These are phyloP conservation scores for Lepidium campestre DNA, from an alignment of 441 rosid genomes.

Conservation along the genomic window DNA sequence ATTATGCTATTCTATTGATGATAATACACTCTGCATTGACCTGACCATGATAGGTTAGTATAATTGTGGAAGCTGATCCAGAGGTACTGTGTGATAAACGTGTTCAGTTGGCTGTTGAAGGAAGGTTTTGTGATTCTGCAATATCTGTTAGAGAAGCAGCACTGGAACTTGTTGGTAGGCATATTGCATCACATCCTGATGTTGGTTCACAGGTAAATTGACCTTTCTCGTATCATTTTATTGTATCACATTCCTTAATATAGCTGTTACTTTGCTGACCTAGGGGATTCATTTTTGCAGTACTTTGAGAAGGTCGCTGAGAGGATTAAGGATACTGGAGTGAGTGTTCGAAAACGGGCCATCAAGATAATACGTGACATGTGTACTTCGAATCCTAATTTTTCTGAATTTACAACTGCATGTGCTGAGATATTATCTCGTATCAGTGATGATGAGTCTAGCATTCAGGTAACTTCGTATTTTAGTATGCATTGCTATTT, in stretches of 20 bases:
- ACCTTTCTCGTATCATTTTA: slow-evolving; percentile 6
- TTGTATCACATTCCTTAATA: slow-evolving; percentile 2
- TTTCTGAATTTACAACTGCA: slow-evolving; percentile 85
- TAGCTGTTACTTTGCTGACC: slow-evolving; percentile 1
- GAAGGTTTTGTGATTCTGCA: slow-evolving; percentile 99
- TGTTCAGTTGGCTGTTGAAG: slow-evolving; percentile 97
- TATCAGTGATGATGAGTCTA: slow-evolving; percentile 93
- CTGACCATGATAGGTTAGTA: slow-evolving; percentile 72
- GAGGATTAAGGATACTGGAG: slow-evolving; percentile 98
- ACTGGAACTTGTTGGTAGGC: slow-evolving; percentile 96
- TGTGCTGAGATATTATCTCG: slow-evolving; percentile 94
- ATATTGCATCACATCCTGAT: slow-evolving; percentile 98
- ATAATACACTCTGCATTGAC: slow-evolving; percentile 30
- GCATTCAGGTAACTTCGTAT: slow-evolving; percentile 69
- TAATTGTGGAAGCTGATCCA: slow-evolving; percentile 96
- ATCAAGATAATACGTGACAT: slow-evolving; percentile 94
- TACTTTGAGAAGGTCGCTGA: slow-evolving; percentile 99
- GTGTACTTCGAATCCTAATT: slow-evolving; percentile 87
- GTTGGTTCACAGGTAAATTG: slow-evolving; percentile 81
- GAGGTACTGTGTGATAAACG: slow-evolving; percentile 92
- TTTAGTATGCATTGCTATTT: slow-evolving; percentile 4
- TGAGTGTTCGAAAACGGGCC: slow-evolving; percentile 96
- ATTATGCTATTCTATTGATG: neutral
- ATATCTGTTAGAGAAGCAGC: slow-evolving; percentile 99
- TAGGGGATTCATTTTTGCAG: slow-evolving; percentile 37